A percentile compares a stretch with the other conserved stretches of the same genome.
Evolutionary conservation across 2,329 filamentous ascomycete species (phyloP).

Genomic region (Ophiostoma angusticollis): DNA sequence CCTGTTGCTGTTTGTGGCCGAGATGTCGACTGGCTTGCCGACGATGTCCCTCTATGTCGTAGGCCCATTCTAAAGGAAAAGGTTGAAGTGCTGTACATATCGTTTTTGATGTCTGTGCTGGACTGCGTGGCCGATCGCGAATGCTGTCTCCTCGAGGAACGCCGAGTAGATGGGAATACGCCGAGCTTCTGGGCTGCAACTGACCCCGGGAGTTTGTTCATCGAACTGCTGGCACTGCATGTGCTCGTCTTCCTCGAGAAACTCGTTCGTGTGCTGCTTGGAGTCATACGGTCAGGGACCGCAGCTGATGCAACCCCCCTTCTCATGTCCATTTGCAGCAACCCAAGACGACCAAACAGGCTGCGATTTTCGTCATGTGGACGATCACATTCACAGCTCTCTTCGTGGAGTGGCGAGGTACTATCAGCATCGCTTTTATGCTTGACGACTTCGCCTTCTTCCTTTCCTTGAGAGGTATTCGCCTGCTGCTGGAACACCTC

Average conservation of each 20-base stretch:
- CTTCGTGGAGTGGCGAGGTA: too few relatives aligned
- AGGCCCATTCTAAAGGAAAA: slow-evolving; percentile 6
- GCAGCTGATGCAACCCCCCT: too few relatives aligned
- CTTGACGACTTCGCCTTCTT: too few relatives aligned
- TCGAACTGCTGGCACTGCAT: background rate
- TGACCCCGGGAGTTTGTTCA: background rate
- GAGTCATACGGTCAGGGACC: background rate
- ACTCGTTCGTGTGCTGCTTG: slow-evolving; percentile 4
- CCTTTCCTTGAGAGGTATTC: too few relatives aligned
- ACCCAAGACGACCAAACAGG: too few relatives aligned
- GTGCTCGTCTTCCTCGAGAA: slow-evolving; percentile 2
- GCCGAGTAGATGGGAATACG: slow-evolving; percentile 1
- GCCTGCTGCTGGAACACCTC: too few relatives aligned
- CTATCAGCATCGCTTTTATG: too few relatives aligned
- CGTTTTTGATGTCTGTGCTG: background rate
- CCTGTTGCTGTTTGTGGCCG: background rate
- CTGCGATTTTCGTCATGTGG: too few relatives aligned
- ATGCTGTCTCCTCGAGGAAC: slow-evolving; percentile 1
- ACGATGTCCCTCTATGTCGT: slow-evolving; percentile 1
- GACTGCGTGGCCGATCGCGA: slow-evolving; percentile 5
- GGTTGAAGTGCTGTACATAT: background rate
- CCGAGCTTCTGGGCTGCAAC: background rate
- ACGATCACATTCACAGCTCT: too few relatives aligned
- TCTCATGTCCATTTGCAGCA: too few relatives aligned
- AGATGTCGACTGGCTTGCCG: background rate